Conservation (phyloP, 768 basidiomycete species). For the Leccinellum albellum region DNA sequence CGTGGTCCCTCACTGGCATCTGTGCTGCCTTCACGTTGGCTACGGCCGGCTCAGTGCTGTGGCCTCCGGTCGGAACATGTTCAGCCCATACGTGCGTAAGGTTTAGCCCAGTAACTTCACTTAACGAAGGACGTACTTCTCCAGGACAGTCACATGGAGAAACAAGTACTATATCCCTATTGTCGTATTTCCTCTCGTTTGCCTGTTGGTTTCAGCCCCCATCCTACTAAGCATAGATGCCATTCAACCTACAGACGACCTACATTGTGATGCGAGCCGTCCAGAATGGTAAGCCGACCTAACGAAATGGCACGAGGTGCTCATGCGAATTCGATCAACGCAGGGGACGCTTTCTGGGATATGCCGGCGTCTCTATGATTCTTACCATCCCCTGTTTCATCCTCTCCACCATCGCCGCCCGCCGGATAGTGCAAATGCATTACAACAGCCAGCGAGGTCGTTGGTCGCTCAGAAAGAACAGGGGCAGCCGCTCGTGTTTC, state of each 20-base stretch:
- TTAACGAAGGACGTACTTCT: neutral
- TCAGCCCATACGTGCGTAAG: conserved; percentile 17
- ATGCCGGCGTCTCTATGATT: conserved; percentile 54
- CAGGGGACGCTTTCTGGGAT: conserved; percentile 65
- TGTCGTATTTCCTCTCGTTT: conserved; percentile 45
- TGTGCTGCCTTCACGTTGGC: conserved; percentile 43
- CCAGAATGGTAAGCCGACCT: conserved; percentile 50
- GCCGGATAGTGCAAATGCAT: conserved; percentile 19
- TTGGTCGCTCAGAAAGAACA: neutral
- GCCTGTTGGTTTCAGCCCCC: conserved; percentile 40
- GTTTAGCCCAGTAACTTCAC: neutral
- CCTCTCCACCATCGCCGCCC: conserved; percentile 34
- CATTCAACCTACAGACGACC: conserved; percentile 44
- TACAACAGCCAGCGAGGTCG: conserved; percentile 14
- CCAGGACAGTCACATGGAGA: conserved; percentile 51
- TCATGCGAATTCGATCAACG: conserved; percentile 1
- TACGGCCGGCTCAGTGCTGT: conserved; percentile 44
- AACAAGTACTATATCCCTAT: conserved; percentile 42
- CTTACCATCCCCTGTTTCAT: conserved; percentile 50
- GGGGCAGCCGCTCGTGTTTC: neutral
- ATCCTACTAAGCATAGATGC: conserved; percentile 43
- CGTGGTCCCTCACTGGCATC: conserved; percentile 44
- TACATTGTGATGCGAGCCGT: conserved; percentile 57
- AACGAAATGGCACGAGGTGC: neutral
- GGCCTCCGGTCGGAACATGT: conserved; percentile 31